Evolutionary conservation across 192 early-diverging fungal genomes (phyloP).

Genomic region (Jimgerdemannia flammicorona): DNA sequence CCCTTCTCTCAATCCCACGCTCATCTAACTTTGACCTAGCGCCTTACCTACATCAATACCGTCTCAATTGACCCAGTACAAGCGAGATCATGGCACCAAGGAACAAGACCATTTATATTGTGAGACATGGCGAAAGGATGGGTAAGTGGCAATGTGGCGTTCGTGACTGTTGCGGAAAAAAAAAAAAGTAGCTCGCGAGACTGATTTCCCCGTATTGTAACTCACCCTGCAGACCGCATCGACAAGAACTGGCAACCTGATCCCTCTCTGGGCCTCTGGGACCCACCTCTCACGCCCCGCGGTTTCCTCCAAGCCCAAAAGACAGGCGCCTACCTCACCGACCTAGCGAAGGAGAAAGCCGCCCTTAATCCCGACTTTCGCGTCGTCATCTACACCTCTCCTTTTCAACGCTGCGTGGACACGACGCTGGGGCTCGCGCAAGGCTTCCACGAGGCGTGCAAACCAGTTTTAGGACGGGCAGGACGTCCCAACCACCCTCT

Average conservation of each 20-base stretch:
- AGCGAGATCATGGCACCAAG: not conserved
- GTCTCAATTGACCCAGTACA: too few relatives aligned
- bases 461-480: not conserved
- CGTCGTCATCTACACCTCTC: constrained; percentile 25
- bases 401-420: constrained; percentile 37
- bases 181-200: too few relatives aligned
- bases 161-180: too few relatives aligned
- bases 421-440: constrained; percentile 23
- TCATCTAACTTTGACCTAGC: too few relatives aligned
- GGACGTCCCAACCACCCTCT: not conserved
- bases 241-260: constrained; percentile 27
- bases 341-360: constrained; percentile 8
- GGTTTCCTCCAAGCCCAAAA: constrained; percentile 24
- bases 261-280: constrained; percentile 26
- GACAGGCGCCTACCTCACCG: constrained; percentile 18
- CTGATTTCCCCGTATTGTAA: not conserved
- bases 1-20: too few relatives aligned
- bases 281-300: constrained; percentile 22
- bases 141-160: constrained; percentile 10
- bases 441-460: constrained; percentile 15
- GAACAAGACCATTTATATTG: constrained; percentile 23
- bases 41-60: too few relatives aligned
- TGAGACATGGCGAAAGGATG: constrained; percentile 32
- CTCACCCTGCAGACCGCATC: constrained; percentile 16
- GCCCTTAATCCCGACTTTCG: constrained; percentile 5